Percentiles rank a stretch among this genome's conserved stretches.
These are phyloP conservation scores for Starmerella davenportii DNA, from an alignment of 805 yeast genomes.

Conservation along the genomic window DNA sequence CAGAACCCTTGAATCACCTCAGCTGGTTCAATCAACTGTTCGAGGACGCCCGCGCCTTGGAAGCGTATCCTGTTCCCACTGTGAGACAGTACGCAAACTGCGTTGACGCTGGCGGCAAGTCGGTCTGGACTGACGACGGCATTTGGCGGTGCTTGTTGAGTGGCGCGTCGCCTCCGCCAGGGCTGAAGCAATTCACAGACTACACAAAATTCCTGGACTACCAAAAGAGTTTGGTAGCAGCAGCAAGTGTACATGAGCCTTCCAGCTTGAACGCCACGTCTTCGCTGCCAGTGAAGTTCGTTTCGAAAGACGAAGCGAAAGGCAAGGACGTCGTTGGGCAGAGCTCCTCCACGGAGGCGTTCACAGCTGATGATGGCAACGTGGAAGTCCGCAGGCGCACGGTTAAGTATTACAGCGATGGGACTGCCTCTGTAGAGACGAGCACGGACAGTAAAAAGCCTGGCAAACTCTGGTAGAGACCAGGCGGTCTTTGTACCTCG, in stretches of 20 bases:
- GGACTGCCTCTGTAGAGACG: conserved; percentile 14
- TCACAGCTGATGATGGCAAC: conserved; percentile 19
- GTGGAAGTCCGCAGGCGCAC: conserved; percentile 18
- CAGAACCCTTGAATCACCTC: no score
- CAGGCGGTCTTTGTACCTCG: no score
- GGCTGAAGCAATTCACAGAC: conserved; percentile 30
- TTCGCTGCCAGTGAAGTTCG: neutral
- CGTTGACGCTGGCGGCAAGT: conserved; percentile 41
- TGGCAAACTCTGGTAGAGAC: conserved; percentile 19
- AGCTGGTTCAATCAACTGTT: no score
- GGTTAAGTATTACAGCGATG: conserved; percentile 22
- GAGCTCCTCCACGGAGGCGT: conserved; percentile 16
- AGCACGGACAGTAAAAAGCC: conserved; percentile 4
- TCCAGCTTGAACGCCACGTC: neutral
- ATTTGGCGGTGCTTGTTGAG: conserved; percentile 74
- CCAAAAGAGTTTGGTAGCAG: conserved; percentile 7
- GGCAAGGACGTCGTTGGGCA: conserved; percentile 20
- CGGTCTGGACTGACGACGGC: conserved; percentile 72
- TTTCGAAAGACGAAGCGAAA: conserved; percentile 17
- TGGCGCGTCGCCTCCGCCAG: conserved; percentile 7
- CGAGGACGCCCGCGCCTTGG: neutral
- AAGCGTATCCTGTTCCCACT: conserved; percentile 41
- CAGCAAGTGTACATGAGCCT: neutral
- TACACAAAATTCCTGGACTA: conserved; percentile 45
- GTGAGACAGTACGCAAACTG: conserved; percentile 42